These are phyloP conservation scores for Boletus huronensis DNA, from an alignment of 768 basidiomycete genomes.

Conservation along the genomic window DNA sequence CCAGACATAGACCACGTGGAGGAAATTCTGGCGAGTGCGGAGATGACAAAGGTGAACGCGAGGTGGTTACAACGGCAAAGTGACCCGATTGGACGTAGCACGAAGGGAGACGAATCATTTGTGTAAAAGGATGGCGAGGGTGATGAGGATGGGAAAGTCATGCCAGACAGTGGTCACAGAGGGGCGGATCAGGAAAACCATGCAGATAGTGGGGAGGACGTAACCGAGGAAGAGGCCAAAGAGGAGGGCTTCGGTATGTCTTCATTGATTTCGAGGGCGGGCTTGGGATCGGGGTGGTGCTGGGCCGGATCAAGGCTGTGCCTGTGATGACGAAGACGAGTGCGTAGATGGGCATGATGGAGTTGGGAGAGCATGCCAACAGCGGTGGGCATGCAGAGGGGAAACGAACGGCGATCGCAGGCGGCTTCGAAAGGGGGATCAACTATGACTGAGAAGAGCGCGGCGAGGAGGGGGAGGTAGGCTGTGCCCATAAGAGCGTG, in stretches of 20 bases:
- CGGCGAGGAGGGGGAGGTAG: constrained; percentile 16
- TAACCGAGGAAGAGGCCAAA: constrained; percentile 46
- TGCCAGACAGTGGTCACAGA: constrained; percentile 53
- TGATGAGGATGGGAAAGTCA: constrained; percentile 45
- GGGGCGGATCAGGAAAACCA: constrained; percentile 42
- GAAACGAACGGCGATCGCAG: constrained; percentile 33
- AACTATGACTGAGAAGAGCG: constrained; percentile 8
- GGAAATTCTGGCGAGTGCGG: too few species aligned
- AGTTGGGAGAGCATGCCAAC: constrained; percentile 42
- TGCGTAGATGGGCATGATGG: constrained; percentile 49
- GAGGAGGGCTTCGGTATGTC: constrained; percentile 47
- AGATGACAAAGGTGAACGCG: constrained; percentile 14
- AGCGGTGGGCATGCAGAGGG: constrained; percentile 41
- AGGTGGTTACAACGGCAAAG: constrained; percentile 17
- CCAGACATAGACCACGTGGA: constrained; percentile 26
- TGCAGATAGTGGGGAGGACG: constrained; percentile 42
- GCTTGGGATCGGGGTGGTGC: background rate
- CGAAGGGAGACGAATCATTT: constrained; percentile 34
- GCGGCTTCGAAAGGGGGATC: constrained; percentile 43
- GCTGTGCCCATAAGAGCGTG: constrained; percentile 28
- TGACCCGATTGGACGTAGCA: constrained; percentile 18
- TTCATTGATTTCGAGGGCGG: constrained; percentile 35
- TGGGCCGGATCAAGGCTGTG: constrained; percentile 16
- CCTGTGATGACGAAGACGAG: constrained; percentile 42
- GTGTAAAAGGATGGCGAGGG: constrained; percentile 33